Evolutionary conservation across 495 filamentous ascomycete species (phyloP), one percentile per base, ranked within the genome.

Genomic region (Neurospora sp.): DNA sequence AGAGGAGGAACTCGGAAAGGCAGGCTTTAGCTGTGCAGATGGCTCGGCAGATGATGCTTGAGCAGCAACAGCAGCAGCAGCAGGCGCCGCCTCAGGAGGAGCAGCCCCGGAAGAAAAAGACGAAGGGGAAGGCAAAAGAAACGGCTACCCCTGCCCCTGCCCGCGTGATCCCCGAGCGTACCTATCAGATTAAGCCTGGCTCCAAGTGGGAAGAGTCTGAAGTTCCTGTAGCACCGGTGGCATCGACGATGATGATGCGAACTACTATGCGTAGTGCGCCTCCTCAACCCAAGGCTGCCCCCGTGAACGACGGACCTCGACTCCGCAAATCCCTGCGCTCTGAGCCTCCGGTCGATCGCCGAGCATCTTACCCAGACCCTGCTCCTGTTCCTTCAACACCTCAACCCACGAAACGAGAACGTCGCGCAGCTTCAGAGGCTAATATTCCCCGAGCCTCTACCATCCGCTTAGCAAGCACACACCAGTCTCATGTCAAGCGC

Each of bases 171-270:
- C 73, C 79, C 9, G 79, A 83, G 12, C 79, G 82, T 42, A 78
- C 20, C 5, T 83, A 84, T 70, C 79, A 79, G 79, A 83, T 83
- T 71, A 75, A 83, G 69, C 79, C 85, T 78, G 82, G 84, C 41
- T 78, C 84, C 69, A 85, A 73, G 14, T 79, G 76, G 76, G 74
- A 71, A 16, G 41, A 41, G 16, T 31, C 71, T 68, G 69, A 71
- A 6, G 38, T 66, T 31, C 61, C 61, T 69, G 59, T 73, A n/a
- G 73, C 76, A 37, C 27, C 53, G 14, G 27, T 35, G 53, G 53
- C 14, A 37, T 66, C 53, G 27, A 18, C 53, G 27, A 66, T 35
- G 22, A 70, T 69, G 11, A 75, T 81, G 78, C 77, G 77, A 14
- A 79, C 72, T 37, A 76, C 75, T 8, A 71, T 79, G 72, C 80